These are phyloP conservation scores for Cordyceps cicadae DNA, from an alignment of 2,329 filamentous ascomycete genomes.

Conservation along the genomic window DNA sequence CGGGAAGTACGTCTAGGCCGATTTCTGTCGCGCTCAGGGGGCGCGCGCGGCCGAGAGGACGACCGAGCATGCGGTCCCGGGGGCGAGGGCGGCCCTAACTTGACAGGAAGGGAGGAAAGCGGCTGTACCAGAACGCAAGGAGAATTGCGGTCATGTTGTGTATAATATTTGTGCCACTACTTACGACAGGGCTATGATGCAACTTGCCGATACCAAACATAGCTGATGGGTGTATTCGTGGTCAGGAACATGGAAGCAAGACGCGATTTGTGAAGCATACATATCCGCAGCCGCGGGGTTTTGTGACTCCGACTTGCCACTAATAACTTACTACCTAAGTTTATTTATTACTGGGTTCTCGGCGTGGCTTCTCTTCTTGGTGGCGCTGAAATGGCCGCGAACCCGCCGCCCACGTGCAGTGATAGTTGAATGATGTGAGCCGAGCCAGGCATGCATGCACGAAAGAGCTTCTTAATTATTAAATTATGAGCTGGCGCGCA, in stretches of 20 bases:
- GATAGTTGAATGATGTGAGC: background rate
- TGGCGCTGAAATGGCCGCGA: background rate
- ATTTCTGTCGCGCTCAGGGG: constrained; percentile 7
- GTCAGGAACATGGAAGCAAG: background rate
- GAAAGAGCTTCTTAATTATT: background rate
- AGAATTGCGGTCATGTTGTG: background rate
- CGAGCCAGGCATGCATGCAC: no score
- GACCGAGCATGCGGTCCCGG: constrained; percentile 6
- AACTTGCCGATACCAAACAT: background rate
- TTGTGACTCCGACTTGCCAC: background rate
- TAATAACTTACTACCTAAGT: background rate
- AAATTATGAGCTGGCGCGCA: background rate
- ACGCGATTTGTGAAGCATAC: background rate
- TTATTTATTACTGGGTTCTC: background rate
- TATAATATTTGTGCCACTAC: background rate
- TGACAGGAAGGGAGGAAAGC: background rate
- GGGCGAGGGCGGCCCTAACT: constrained; percentile 4
- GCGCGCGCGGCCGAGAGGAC: constrained; percentile 18
- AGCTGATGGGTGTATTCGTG: background rate
- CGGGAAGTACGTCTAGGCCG: background rate
- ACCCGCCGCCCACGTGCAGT: background rate
- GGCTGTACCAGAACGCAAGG: background rate
- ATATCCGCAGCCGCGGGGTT: background rate
- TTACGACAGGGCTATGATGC: background rate
- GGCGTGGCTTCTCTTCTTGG: background rate